Percentiles rank a stretch among this genome's conserved stretches.
These are phyloP conservation scores for Aphanomyces cochlioides DNA, from an alignment of 352 stramenopile genomes.

Conservation along the genomic window DNA sequence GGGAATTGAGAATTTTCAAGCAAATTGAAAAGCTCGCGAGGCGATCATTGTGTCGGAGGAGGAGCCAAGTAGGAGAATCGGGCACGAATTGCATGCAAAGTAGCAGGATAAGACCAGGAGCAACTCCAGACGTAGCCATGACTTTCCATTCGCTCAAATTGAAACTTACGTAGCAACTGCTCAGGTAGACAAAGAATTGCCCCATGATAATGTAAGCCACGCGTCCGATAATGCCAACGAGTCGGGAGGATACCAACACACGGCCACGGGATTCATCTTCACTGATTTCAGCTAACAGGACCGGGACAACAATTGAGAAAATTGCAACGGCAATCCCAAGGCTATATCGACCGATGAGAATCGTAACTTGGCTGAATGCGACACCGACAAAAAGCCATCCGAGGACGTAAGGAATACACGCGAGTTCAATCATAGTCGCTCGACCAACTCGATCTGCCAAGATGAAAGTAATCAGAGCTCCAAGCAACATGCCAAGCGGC, in stretches of 20 bases:
- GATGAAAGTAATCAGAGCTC: constrained; percentile 52
- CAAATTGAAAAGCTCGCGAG: constrained; percentile 61
- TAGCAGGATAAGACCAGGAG: constrained; percentile 51
- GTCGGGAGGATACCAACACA: constrained; percentile 42
- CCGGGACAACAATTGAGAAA: constrained; percentile 54
- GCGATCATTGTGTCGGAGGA: constrained; percentile 65
- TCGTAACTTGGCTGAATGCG: constrained; percentile 60
- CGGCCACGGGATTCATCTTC: constrained; percentile 55
- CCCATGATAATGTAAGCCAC: constrained; percentile 55
- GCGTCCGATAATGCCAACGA: constrained; percentile 51
- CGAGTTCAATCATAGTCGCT: constrained; percentile 66
- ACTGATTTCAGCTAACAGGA: constrained; percentile 72
- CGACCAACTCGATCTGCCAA: constrained; percentile 60
- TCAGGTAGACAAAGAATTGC: constrained; percentile 58
- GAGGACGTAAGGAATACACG: constrained; percentile 64
- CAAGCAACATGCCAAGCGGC: constrained; percentile 58
- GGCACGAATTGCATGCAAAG: constrained; percentile 63
- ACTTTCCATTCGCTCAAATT: constrained; percentile 81
- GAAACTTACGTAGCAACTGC: constrained; percentile 63
- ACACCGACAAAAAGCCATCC: constrained; percentile 67
- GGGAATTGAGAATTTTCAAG: constrained; percentile 42
- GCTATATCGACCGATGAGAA: constrained; percentile 62
- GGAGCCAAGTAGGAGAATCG: constrained; percentile 76
- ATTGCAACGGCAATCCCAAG: constrained; percentile 54
- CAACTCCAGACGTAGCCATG: constrained; percentile 49